These are phyloP conservation scores for Malassezia nana DNA, from an alignment of 1,284 basidiomycete species.

Conservation along the genomic window DNA sequence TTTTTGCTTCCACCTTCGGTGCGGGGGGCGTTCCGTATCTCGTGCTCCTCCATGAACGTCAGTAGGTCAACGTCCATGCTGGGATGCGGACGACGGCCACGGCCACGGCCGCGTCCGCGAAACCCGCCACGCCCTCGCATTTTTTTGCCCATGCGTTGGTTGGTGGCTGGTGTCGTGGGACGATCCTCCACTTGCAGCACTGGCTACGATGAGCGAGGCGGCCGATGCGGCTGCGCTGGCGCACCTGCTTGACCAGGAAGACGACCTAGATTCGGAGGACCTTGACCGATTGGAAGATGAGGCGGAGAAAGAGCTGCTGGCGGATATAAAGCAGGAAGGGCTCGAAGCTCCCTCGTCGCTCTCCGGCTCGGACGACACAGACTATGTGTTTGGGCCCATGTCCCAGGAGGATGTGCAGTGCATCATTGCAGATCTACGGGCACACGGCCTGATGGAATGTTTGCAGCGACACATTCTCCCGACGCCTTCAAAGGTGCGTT, in stretches of 20 bases:
- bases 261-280: constrained; percentile 39
- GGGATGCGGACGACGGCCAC: neutral
- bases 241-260: constrained; percentile 6
- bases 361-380: neutral
- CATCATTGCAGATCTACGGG: constrained; percentile 31
- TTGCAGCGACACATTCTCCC: constrained; percentile 26
- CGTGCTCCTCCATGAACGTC: neutral
- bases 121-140: constrained; percentile 7
- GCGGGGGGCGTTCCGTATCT: neutral
- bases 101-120: constrained; percentile 7
- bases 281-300: constrained; percentile 37
- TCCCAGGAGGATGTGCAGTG: constrained; percentile 21
- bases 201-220: neutral
- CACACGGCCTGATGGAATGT: constrained; percentile 31
- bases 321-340: constrained; percentile 24
- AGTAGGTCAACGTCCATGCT: constrained; percentile 1
- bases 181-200: neutral
- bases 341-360: neutral
- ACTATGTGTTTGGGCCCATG: constrained; percentile 11
- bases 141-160: constrained; percentile 3
- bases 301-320: constrained; percentile 28
- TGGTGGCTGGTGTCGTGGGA: neutral
- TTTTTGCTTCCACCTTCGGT: neutral
- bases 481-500: constrained; percentile 10
- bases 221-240: neutral